Evolutionary conservation across 495 filamentous ascomycete genomes (phyloP).

Genomic region (Hapsidospora chrysogenum): DNA sequence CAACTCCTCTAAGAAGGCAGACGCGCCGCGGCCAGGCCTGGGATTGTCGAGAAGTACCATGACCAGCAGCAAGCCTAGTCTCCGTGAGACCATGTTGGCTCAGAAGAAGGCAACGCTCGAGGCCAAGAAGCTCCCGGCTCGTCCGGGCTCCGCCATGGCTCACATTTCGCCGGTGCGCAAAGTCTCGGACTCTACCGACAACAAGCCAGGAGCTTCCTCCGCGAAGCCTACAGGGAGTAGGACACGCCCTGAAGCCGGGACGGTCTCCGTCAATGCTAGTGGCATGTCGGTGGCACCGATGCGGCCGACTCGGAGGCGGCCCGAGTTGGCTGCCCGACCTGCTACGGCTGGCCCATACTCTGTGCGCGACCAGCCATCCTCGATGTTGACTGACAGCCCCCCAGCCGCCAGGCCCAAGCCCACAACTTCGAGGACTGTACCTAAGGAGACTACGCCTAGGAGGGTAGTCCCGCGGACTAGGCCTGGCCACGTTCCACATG

Average conservation of each 20-base stretch:
- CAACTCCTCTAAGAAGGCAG: slow-evolving; percentile 39
- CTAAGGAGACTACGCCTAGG: slow-evolving; percentile 8
- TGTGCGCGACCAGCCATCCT: slow-evolving; percentile 14
- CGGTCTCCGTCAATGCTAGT: slow-evolving; percentile 19
- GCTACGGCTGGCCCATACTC: slow-evolving; percentile 42
- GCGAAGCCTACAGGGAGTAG: slow-evolving; percentile 14
- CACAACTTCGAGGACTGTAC: slow-evolving; percentile 6
- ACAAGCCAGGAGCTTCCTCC: slow-evolving; percentile 19
- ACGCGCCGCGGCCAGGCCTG: slow-evolving; percentile 30
- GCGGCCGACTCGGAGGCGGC: slow-evolving; percentile 30
- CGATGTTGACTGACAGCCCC: slow-evolving; percentile 6
- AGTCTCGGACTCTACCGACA: slow-evolving; percentile 23
- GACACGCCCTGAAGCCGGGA: slow-evolving; percentile 20
- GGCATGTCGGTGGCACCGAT: slow-evolving; percentile 39
- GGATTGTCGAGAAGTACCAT: slow-evolving; percentile 40
- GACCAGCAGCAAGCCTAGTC: slow-evolving; percentile 41
- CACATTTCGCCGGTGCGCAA: slow-evolving; percentile 40
- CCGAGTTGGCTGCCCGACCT: slow-evolving; percentile 31
- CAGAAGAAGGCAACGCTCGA: slow-evolving; percentile 54
- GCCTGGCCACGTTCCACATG: slow-evolving; percentile 25
- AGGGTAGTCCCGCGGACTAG: slow-evolving; percentile 22
- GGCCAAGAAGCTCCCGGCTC: slow-evolving; percentile 41
- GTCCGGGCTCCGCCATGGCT: slow-evolving; percentile 62
- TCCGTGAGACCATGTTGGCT: slow-evolving; percentile 63
- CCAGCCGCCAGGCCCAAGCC: slow-evolving; percentile 23